phyloP scores from a whole-genome alignment of 2,329 filamentous ascomycete species.

The Pseudogymnoascus sp. region DNA sequence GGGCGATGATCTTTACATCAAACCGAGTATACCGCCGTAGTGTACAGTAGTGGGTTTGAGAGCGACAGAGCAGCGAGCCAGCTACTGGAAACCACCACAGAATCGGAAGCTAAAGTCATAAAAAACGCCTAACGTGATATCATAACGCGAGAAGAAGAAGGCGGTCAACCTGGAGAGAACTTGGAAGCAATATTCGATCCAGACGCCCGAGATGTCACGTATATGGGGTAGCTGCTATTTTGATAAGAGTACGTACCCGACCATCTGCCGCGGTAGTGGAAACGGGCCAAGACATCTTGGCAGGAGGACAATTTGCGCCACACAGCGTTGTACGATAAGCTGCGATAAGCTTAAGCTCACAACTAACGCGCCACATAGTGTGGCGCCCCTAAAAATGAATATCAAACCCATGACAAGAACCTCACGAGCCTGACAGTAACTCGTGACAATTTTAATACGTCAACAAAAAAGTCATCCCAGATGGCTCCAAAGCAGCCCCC shows the following conservation, averaged over 20 bases:
- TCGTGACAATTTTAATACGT: background rate
- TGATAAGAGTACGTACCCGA: background rate
- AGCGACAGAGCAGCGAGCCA: background rate
- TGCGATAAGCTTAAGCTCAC: background rate
- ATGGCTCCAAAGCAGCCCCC: constrained; percentile 8
- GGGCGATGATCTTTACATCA: background rate
- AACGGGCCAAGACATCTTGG: constrained; percentile 7
- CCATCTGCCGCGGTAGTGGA: background rate
- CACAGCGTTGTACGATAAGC: background rate
- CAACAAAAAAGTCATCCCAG: background rate
- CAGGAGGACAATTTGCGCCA: constrained; percentile 1
- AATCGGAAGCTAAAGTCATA: background rate
- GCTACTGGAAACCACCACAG: background rate
- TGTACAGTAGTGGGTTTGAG: background rate
- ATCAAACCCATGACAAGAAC: constrained; percentile 5
- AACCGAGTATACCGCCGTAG: constrained; percentile 1
- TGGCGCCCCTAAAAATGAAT: constrained; percentile 4
- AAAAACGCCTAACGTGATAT: background rate
- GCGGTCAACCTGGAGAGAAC: background rate
- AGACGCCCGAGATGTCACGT: background rate
- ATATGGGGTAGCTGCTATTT: background rate
- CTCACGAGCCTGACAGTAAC: background rate
- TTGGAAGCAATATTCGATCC: background rate
- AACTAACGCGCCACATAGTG: background rate
- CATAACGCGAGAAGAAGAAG: background rate